Conservation (phyloP, 495 filamentous ascomycete species). For the Neurospora sp. region DNA sequence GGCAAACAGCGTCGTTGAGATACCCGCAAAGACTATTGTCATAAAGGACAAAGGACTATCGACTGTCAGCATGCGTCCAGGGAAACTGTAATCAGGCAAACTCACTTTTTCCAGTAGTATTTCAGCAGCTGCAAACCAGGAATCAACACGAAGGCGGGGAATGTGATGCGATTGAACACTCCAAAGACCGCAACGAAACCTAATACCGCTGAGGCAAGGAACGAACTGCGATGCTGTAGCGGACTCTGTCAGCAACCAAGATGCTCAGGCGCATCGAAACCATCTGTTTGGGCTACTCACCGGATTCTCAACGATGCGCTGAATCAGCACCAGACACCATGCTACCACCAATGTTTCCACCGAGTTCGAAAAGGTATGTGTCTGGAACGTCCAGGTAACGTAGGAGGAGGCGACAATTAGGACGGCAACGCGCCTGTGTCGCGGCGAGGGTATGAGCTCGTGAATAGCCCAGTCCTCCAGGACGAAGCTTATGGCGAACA, state of each 20-base stretch:
- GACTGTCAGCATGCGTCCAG: slow-evolving; percentile 15
- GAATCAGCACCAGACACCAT: slow-evolving; percentile 86
- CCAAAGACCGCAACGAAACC: slow-evolving; percentile 76
- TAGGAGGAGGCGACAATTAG: slow-evolving; percentile 87
- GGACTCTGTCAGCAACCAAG: slow-evolving; percentile 6
- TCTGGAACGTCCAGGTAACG: slow-evolving; percentile 98
- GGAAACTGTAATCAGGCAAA: slow-evolving; percentile 1
- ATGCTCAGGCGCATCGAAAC: not conserved
- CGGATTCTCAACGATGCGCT: slow-evolving; percentile 67
- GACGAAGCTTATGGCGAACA: slow-evolving; percentile 92
- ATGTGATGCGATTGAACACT: slow-evolving; percentile 92
- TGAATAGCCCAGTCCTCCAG: slow-evolving; percentile 95
- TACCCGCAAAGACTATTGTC: slow-evolving; percentile 47
- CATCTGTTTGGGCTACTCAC: slow-evolving; percentile 32
- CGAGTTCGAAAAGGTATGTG: slow-evolving; percentile 96
- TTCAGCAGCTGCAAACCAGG: slow-evolving; percentile 73
- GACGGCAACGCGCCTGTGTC: slow-evolving; percentile 61
- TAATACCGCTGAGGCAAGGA: slow-evolving; percentile 64
- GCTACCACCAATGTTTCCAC: slow-evolving; percentile 85
- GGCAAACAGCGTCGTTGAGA: slow-evolving; percentile 56
- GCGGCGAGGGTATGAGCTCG: slow-evolving; percentile 69
- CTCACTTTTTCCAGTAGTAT: slow-evolving; percentile 73
- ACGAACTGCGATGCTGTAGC: slow-evolving; percentile 57
- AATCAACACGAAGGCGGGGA: slow-evolving; percentile 80
- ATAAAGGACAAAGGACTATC: slow-evolving; percentile 59